Evolutionary conservation across 2,329 filamentous ascomycete genomes (phyloP).

Genomic region (Pseudogymnoascus verrucosus): DNA sequence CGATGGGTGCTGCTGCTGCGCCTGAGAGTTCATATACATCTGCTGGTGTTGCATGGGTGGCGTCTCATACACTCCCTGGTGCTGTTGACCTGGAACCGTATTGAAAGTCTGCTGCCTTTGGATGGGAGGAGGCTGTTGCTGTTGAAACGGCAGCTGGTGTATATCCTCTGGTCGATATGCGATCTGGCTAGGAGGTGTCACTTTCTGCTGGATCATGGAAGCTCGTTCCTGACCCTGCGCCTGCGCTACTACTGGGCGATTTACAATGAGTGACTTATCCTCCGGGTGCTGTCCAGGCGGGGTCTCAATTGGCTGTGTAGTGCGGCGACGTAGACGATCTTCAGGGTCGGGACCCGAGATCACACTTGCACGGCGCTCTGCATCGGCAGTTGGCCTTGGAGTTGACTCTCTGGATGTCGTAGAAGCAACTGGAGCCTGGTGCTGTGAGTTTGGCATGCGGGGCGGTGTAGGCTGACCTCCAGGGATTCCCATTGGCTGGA

Average conservation of each 20-base stretch:
- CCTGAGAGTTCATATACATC: background rate
- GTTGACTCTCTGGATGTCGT: background rate
- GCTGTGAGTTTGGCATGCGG: background rate
- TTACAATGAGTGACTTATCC: background rate
- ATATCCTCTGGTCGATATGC: background rate
- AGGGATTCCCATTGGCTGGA: background rate
- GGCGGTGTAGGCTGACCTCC: background rate
- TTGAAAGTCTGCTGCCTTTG: slow-evolving; percentile 4
- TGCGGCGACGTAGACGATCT: background rate
- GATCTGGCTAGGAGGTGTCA: background rate
- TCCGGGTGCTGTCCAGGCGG: background rate
- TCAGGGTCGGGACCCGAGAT: background rate
- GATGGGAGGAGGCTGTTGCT: slow-evolving; percentile 11
- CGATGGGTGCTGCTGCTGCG: slow-evolving; percentile 11
- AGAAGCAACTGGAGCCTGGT: background rate
- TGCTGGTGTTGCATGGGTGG: background rate
- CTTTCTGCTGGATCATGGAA: background rate
- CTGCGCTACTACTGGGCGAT: background rate
- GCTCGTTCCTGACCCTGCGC: background rate
- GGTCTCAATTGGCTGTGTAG: background rate
- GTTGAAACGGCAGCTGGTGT: background rate
- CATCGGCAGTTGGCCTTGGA: background rate
- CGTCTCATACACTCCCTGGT: background rate
- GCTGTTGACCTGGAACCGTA: background rate
- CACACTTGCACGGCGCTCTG: background rate